Conservation (phyloP, 1,139 yeast genomes). For the Suhomyces maxii region DNA sequence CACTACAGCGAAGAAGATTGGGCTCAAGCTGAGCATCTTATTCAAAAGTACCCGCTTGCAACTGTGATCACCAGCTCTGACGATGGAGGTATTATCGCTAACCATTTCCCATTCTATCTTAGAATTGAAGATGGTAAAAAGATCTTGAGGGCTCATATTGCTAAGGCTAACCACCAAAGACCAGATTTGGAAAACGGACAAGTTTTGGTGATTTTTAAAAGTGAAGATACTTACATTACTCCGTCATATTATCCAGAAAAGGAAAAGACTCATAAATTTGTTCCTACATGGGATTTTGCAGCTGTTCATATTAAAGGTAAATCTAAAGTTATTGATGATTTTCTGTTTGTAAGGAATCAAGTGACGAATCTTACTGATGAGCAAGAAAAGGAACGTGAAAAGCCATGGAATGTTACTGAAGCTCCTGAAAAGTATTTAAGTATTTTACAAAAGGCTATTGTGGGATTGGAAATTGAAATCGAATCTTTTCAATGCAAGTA, state of each 20-base stretch:
- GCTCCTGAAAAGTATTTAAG: slow-evolving; percentile 56
- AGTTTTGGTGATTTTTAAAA: slow-evolving; percentile 56
- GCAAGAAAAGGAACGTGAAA: slow-evolving; percentile 41
- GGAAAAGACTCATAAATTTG: slow-evolving; percentile 58
- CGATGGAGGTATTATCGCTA: slow-evolving; percentile 46
- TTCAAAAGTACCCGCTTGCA: slow-evolving; percentile 52
- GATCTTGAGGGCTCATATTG: slow-evolving; percentile 56
- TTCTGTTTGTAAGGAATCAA: slow-evolving; percentile 49
- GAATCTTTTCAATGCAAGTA: slow-evolving; percentile 53
- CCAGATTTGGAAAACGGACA: slow-evolving; percentile 42
- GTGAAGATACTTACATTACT: slow-evolving; percentile 54
- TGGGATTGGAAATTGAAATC: slow-evolving; percentile 59
- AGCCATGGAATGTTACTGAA: slow-evolving; percentile 57
- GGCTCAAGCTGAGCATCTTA: slow-evolving; percentile 42
- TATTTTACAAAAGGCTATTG: slow-evolving; percentile 52
- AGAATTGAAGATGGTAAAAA: slow-evolving; percentile 41
- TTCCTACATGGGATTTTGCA: slow-evolving; percentile 75
- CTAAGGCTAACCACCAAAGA: slow-evolving; percentile 55
- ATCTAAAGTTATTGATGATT: slow-evolving; percentile 48
- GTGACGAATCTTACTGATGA: slow-evolving; percentile 47
- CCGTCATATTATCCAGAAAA: slow-evolving; percentile 65
- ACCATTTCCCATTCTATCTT: slow-evolving; percentile 59
- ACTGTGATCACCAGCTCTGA: slow-evolving; percentile 47
- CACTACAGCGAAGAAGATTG: slow-evolving; percentile 31
- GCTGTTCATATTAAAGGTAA: slow-evolving; percentile 60